Evolutionary conservation across 306 rosid species (phyloP), one percentile per base, ranked within the genome.

Genomic region (Carpinus viminea): DNA sequence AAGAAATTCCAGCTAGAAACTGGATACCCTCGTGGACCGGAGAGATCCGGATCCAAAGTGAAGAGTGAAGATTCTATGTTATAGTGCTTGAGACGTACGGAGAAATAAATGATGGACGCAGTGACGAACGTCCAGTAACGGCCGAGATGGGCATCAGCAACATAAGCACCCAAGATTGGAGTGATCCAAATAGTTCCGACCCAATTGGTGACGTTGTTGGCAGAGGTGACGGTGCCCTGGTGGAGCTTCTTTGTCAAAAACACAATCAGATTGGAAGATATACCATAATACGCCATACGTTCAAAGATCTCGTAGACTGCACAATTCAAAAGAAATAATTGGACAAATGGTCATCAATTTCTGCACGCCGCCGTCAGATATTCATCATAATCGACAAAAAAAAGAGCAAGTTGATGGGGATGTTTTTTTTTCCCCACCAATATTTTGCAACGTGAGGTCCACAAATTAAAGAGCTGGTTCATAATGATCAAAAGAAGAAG

Each of bases 71-170:
- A 24, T 24, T 24, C 26, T 24, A 24, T 24, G 26, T 24, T 24
- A 24, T 24, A 24, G 26, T 24, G 26, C 0, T 24, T 24, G 21
- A 24, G 7, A 52, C 60, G 12, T 87, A 92, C 97, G 36, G 81
- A 72, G 12, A 95, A 85, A 76, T 91, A 91, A 52, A 92, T 71
- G 21, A 41, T 4, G 2, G 91, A 85, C 18, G 98, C 88, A 28
- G 79, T 20, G 53, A 87, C 60, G 55, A 92, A 95, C 1, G 98
- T 95, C 88, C 89, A 85, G 17, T 89, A 95, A 18, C 97, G 97
- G 3, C 98, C 98, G 18, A 92, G 93, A 66, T 83, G 87, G 64
- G 97, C 93, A 13, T 95, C 97, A 0, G 98, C 98, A 12, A 92
- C 74, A 10, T 88, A 95, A 26, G 98, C 98, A 0, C 98, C 98